Percentiles rank a stretch among this genome's conserved stretches.
Conservation (phyloP, 768 basidiomycete species). For the Obba rivulosa region DNA sequence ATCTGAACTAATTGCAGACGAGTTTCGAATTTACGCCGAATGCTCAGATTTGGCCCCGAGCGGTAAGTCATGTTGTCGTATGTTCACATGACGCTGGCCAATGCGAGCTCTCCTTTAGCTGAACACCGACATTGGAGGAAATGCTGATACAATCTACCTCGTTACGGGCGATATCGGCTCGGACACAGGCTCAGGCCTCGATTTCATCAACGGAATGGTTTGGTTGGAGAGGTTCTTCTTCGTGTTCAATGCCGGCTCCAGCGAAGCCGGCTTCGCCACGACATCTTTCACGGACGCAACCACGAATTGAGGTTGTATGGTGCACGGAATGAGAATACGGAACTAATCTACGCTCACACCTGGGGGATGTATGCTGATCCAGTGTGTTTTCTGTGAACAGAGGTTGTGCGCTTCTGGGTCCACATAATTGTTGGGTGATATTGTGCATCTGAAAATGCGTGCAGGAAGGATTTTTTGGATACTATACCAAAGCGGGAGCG, state of each 20-base stretch:
- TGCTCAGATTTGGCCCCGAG: slow-evolving; percentile 62
- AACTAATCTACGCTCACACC: no score
- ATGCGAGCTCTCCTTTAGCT: slow-evolving; percentile 11
- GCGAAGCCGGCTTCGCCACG: slow-evolving; percentile 35
- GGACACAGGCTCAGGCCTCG: slow-evolving; percentile 26
- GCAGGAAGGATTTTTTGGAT: no score
- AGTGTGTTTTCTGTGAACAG: no score
- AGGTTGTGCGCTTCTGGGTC: no score
- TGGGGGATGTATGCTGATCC: no score
- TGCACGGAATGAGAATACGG: no score
- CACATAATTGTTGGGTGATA: no score
- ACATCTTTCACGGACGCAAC: slow-evolving; percentile 31
- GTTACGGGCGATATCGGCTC: slow-evolving; percentile 24
- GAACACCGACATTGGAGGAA: slow-evolving; percentile 26
- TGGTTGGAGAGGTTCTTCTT: slow-evolving; percentile 39
- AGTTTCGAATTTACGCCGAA: slow-evolving; percentile 54
- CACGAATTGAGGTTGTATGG: slow-evolving; percentile 26
- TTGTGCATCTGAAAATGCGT: no score
- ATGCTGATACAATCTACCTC: no score
- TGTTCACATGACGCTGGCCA: no score
- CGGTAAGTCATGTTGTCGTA: slow-evolving; percentile 14
- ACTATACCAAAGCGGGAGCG: no score
- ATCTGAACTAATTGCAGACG: slow-evolving; percentile 23
- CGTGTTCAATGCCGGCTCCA: slow-evolving; percentile 35
- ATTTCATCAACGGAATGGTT: slow-evolving; percentile 39